phyloP scores from a whole-genome alignment of 441 rosid species.

The Pelargonium australe region DNA sequence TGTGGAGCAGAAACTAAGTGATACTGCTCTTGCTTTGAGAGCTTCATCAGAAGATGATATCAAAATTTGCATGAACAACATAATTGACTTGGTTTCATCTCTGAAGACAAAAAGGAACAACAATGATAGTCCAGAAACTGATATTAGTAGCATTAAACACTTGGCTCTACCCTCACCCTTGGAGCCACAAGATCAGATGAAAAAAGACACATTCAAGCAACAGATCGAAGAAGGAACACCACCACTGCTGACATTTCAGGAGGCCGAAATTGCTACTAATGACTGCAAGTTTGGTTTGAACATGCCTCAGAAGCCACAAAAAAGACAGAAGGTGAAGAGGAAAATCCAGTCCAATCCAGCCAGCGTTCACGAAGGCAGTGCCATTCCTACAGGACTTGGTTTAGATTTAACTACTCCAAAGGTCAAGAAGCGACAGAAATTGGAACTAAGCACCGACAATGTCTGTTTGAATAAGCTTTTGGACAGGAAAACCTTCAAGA shows the following conservation, averaged over 20 bases:
- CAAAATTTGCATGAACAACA: neutral
- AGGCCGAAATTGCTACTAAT: slow-evolving; percentile 13
- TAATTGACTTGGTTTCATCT: slow-evolving; percentile 15
- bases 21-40: slow-evolving; percentile 24
- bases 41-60: slow-evolving; percentile 8
- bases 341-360: neutral
- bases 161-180: slow-evolving; percentile 32
- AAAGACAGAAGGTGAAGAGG: slow-evolving; percentile 11
- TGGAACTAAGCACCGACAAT: neutral
- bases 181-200: slow-evolving; percentile 33
- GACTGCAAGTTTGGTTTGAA: neutral
- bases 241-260: neutral
- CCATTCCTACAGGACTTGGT: slow-evolving; percentile 3
- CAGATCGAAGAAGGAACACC: slow-evolving; percentile 24
- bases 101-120: slow-evolving; percentile 27
- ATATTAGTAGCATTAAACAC: slow-evolving; percentile 26
- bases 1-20: slow-evolving; percentile 24
- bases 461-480: slow-evolving; percentile 1
- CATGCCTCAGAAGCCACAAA: slow-evolving; percentile 5
- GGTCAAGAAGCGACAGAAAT: neutral
- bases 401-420: slow-evolving; percentile 4
- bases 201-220: slow-evolving; percentile 20
- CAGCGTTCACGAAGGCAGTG: neutral
- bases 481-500: slow-evolving; percentile 8
- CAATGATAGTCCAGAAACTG: slow-evolving; percentile 24